Conservation (phyloP, 2,329 filamentous ascomycete species). For the Ceratocystis ficicola region DNA sequence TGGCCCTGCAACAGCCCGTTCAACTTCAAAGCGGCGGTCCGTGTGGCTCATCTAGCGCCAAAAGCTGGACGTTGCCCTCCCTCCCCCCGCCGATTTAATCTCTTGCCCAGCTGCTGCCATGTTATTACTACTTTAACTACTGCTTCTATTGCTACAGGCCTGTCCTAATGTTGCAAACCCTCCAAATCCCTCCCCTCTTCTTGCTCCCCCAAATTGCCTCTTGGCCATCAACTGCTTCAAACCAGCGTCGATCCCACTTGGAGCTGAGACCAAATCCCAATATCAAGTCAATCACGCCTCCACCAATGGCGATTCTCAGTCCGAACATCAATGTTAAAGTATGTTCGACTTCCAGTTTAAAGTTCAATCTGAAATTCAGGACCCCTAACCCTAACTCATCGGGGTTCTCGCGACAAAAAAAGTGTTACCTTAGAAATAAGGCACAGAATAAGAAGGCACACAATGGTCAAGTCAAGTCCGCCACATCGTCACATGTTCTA, state of each 20-base stretch:
- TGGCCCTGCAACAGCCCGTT: not conserved
- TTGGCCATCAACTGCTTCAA: too few species aligned
- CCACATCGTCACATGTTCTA: not conserved
- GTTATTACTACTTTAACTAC: not conserved
- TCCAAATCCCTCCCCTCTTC: too few species aligned
- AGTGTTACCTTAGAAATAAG: not conserved
- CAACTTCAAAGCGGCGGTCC: conserved; percentile 10
- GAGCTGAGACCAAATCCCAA: too few species aligned
- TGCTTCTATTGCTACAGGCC: not conserved
- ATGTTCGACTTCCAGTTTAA: too few species aligned
- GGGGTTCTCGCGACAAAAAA: not conserved
- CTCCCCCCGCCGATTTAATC: not conserved
- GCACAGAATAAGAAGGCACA: not conserved
- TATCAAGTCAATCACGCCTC: too few species aligned
- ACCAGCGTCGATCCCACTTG: too few species aligned
- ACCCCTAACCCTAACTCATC: not conserved
- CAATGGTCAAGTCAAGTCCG: not conserved
- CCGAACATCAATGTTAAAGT: too few species aligned
- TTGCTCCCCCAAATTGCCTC: too few species aligned
- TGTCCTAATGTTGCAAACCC: too few species aligned
- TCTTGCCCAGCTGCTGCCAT: not conserved
- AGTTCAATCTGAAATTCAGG: too few species aligned
- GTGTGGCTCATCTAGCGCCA: conserved; percentile 11
- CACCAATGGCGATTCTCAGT: too few species aligned
- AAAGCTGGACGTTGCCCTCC: conserved; percentile 1